A percentile compares a stretch with the other conserved stretches of the same genome.
These are phyloP conservation scores for Chaetomium sp. DNA, from an alignment of 2,329 filamentous ascomycete genomes.

Conservation along the genomic window DNA sequence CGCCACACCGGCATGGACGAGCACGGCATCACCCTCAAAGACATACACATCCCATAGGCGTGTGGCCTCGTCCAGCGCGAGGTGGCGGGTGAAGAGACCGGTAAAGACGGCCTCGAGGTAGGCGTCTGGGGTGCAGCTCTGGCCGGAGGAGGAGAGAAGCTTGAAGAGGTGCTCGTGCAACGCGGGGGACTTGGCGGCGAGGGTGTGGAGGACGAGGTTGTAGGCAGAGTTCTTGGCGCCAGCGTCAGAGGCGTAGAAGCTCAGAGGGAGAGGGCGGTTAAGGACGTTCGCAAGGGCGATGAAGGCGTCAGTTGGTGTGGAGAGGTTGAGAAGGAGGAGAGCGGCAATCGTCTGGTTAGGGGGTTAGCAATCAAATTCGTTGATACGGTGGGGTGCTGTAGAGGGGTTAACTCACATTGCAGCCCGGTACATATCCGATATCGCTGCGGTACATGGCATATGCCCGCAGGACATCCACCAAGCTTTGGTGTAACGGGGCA, in stretches of 20 bases:
- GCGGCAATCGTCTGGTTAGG: constrained; percentile 59
- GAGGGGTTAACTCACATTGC: constrained; percentile 55
- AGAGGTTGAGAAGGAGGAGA: constrained; percentile 65
- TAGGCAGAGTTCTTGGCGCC: constrained; percentile 65
- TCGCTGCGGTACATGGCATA: constrained; percentile 79
- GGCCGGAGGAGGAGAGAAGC: constrained; percentile 28
- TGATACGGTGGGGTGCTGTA: constrained; percentile 15
- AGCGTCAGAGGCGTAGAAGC: constrained; percentile 65
- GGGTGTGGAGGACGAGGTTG: constrained; percentile 59
- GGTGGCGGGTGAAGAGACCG: constrained; percentile 54
- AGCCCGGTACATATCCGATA: constrained; percentile 69
- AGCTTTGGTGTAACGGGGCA: constrained; percentile 59
- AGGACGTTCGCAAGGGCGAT: constrained; percentile 68
- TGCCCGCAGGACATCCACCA: constrained; percentile 68
- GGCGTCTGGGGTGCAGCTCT: constrained; percentile 40
- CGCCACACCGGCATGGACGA: constrained; percentile 66
- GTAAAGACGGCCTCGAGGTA: constrained; percentile 58
- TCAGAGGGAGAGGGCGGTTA: constrained; percentile 67
- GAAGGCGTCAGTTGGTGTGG: constrained; percentile 58
- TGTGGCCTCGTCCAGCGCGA: constrained; percentile 63
- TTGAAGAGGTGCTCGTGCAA: constrained; percentile 59
- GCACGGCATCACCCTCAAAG: constrained; percentile 69
- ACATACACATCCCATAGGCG: constrained; percentile 77
- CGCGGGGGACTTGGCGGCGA: constrained; percentile 56
- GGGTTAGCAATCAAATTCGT: constrained; percentile 19